Percentiles rank a stretch among this genome's conserved stretches.
Conservation (phyloP, 805 yeast genomes). For the Yarrowia phangngaensis region DNA sequence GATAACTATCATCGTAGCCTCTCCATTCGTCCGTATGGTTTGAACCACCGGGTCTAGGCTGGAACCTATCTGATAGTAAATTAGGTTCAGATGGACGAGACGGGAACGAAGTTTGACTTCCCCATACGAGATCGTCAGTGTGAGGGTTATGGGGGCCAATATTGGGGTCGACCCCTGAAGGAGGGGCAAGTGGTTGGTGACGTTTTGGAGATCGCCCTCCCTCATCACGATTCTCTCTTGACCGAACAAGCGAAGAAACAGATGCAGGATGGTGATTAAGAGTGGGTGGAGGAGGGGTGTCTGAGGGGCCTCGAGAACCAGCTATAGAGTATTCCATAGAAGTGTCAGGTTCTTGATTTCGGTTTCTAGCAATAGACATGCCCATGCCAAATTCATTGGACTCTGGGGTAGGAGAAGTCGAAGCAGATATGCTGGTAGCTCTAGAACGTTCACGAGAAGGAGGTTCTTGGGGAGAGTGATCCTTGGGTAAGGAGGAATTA, state of each 20-base stretch:
- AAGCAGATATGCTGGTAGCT: neutral
- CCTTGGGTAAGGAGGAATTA: no score
- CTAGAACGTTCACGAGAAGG: neutral
- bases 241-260: neutral
- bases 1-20: no score
- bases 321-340: slow-evolving; percentile 16
- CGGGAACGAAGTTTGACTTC: no score
- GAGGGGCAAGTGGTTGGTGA: neutral
- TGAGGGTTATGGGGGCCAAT: no score
- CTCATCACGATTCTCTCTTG: slow-evolving; percentile 4
- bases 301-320: slow-evolving; percentile 3
- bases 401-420: neutral
- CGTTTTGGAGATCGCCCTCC: slow-evolving; percentile 12
- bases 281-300: no score
- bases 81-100: no score
- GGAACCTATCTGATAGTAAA: no score
- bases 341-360: neutral
- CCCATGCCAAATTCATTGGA: neutral
- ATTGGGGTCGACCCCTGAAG: no score
- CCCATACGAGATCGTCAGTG: no score
- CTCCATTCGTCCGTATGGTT: no score
- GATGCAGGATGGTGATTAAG: no score
- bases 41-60: no score
- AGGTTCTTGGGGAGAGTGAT: neutral
- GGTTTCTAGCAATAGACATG: slow-evolving; percentile 8